Conservation (phyloP, 768 basidiomycete genomes). For the Coprinellus micaceus region DNA sequence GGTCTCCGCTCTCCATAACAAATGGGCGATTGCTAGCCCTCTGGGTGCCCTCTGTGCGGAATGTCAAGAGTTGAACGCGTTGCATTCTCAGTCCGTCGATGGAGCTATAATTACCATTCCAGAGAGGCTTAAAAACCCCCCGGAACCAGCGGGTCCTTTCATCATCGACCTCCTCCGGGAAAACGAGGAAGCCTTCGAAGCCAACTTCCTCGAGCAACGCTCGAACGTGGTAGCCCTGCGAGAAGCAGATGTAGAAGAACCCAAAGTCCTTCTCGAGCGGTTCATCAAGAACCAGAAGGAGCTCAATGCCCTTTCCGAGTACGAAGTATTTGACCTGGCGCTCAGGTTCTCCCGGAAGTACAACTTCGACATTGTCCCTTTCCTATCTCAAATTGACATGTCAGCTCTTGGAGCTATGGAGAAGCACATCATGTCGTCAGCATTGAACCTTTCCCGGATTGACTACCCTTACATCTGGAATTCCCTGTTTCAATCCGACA, state of each 20-base stretch:
- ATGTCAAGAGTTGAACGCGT: conserved; percentile 68
- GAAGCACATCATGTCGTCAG: conserved; percentile 48
- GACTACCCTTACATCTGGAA: conserved; percentile 58
- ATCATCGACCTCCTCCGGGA: conserved; percentile 52
- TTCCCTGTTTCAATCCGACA: conserved; percentile 58
- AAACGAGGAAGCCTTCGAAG: conserved; percentile 43
- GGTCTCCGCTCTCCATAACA: conserved; percentile 52
- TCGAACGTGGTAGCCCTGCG: conserved; percentile 19
- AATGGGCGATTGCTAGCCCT: conserved; percentile 55
- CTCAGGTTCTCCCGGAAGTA: conserved; percentile 42
- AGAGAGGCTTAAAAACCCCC: conserved; percentile 49
- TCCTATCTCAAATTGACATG: conserved; percentile 50
- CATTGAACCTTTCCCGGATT: conserved; percentile 35
- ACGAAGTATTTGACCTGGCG: conserved; percentile 53
- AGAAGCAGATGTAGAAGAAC: conserved; percentile 31
- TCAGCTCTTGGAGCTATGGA: conserved; percentile 51
- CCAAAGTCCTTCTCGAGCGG: conserved; percentile 36
- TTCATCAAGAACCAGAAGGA: conserved; percentile 47
- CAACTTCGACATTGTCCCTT: conserved; percentile 41
- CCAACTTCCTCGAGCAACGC: conserved; percentile 32
- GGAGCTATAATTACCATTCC: conserved; percentile 60
- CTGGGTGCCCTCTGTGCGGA: conserved; percentile 57
- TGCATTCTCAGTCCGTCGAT: conserved; percentile 69
- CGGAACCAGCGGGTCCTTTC: conserved; percentile 41
- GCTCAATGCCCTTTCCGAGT: conserved; percentile 53